These are phyloP conservation scores for Peniophora sp. DNA, from an alignment of 1,284 basidiomycete species.

Conservation along the genomic window DNA sequence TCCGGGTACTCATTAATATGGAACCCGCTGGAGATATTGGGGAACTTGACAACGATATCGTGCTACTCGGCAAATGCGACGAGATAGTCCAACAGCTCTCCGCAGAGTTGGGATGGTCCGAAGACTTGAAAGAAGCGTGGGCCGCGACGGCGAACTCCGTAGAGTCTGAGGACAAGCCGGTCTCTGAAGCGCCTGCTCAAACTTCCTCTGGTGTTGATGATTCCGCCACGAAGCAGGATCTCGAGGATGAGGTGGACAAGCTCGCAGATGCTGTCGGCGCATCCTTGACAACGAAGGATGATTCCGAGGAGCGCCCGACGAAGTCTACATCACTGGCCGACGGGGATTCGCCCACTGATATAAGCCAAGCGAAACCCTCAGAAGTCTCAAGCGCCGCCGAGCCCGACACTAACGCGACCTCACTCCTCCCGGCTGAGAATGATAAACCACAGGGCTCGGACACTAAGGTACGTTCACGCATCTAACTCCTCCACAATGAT, in stretches of 20 bases:
- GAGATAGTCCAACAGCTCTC: conserved; percentile 51
- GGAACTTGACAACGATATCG: conserved; percentile 42
- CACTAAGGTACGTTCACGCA: too few relatives aligned
- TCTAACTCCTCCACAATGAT: too few relatives aligned
- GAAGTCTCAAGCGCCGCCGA: too few relatives aligned
- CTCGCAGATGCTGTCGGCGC: not conserved
- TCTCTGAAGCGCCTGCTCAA: not conserved
- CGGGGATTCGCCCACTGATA: too few relatives aligned
- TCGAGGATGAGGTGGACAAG: not conserved
- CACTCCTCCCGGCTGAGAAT: too few relatives aligned
- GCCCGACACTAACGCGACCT: too few relatives aligned
- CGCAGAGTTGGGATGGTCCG: conserved; percentile 61
- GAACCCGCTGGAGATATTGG: conserved; percentile 60
- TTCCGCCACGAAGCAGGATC: too few relatives aligned
- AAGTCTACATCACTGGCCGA: not conserved
- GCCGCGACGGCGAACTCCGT: conserved; percentile 6
- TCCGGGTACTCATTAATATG: conserved; percentile 65
- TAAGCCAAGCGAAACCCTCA: too few relatives aligned
- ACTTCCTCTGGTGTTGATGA: not conserved
- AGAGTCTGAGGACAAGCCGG: not conserved
- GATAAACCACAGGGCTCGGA: too few relatives aligned
- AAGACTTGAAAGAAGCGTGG: conserved; percentile 35
- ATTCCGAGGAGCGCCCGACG: not conserved
- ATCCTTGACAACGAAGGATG: not conserved
- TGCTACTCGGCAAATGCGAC: conserved; percentile 64